phyloP scores from a whole-genome alignment of 805 yeast species.

The Candida ulmi region DNA sequence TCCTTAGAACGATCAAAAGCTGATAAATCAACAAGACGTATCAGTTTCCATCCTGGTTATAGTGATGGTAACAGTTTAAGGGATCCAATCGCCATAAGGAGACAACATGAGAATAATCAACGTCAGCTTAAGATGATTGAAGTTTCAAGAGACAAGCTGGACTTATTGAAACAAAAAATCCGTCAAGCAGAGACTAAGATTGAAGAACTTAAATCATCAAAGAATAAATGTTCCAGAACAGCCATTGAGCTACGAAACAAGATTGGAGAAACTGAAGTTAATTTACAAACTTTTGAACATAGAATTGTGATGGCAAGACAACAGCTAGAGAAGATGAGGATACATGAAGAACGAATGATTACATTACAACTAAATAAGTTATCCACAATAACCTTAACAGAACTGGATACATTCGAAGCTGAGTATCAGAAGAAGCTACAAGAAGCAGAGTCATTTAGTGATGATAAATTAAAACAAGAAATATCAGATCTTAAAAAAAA shows the following conservation, averaged over 20 bases:
- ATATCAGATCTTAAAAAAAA: constrained; percentile 15
- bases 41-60: not conserved
- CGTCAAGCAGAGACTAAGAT: constrained; percentile 2
- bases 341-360: constrained; percentile 12
- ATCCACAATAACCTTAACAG: constrained; percentile 21
- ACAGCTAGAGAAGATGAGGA: constrained; percentile 1
- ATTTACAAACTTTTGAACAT: constrained; percentile 8
- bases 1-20: not conserved
- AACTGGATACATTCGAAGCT: constrained; percentile 29
- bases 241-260: constrained; percentile 7
- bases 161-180: constrained; percentile 7
- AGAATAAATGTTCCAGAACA: constrained; percentile 1
- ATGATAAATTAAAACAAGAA: constrained; percentile 19
- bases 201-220: constrained; percentile 4
- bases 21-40: not conserved
- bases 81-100: constrained; percentile 13
- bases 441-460: constrained; percentile 8
- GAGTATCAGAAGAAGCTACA: constrained; percentile 2
- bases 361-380: constrained; percentile 24
- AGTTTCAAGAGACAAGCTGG: constrained; percentile 7
- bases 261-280: constrained; percentile 12
- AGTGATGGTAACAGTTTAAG: not conserved
- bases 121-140: constrained; percentile 7
- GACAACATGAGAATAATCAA: constrained; percentile 9
- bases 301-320: constrained; percentile 6